A percentile compares a stretch with the other conserved stretches of the same genome.
phyloP scores from a whole-genome alignment of 2,329 filamentous ascomycete genomes.

The Sporothrix schenckii region DNA sequence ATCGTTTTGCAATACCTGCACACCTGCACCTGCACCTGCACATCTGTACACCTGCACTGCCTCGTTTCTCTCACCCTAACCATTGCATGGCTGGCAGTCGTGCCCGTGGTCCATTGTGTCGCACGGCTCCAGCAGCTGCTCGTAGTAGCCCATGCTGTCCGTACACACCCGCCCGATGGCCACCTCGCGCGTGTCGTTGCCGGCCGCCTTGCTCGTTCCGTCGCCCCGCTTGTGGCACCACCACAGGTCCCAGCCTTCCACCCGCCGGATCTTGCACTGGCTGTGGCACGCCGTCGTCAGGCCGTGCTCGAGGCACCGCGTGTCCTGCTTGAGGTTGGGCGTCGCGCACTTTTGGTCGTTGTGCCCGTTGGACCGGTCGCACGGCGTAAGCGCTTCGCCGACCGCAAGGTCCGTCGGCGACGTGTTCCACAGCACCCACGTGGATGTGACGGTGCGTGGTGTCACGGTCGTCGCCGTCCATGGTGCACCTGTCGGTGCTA shows the following conservation, averaged over 20 bases:
- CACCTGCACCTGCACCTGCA: neutral
- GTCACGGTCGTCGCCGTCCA: neutral
- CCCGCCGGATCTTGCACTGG: constrained; percentile 32
- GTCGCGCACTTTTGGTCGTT: constrained; percentile 24
- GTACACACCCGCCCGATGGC: constrained; percentile 28
- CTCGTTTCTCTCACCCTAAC: neutral
- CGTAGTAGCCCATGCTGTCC: constrained; percentile 28
- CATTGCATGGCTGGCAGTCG: constrained; percentile 28
- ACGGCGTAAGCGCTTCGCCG: constrained; percentile 2
- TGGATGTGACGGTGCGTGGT: constrained; percentile 26
- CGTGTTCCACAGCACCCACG: constrained; percentile 28
- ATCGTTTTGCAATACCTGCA: too few relatives aligned
- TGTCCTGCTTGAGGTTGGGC: constrained; percentile 24
- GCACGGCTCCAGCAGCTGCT: constrained; percentile 33
- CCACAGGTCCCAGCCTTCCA: constrained; percentile 29
- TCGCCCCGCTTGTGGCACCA: constrained; percentile 26
- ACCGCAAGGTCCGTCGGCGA: constrained; percentile 31
- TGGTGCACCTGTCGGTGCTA: neutral
- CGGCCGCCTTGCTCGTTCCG: neutral
- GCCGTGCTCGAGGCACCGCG: constrained; percentile 18
- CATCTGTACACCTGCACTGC: neutral
- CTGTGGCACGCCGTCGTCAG: constrained; percentile 30
- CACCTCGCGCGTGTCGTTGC: constrained; percentile 17
- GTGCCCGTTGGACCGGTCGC: neutral
- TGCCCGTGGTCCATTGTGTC: constrained; percentile 25